Base-by-base conservation (phyloP, 2,329 filamentous ascomycete genomes). In the Alternaria tenuissima region DNA sequence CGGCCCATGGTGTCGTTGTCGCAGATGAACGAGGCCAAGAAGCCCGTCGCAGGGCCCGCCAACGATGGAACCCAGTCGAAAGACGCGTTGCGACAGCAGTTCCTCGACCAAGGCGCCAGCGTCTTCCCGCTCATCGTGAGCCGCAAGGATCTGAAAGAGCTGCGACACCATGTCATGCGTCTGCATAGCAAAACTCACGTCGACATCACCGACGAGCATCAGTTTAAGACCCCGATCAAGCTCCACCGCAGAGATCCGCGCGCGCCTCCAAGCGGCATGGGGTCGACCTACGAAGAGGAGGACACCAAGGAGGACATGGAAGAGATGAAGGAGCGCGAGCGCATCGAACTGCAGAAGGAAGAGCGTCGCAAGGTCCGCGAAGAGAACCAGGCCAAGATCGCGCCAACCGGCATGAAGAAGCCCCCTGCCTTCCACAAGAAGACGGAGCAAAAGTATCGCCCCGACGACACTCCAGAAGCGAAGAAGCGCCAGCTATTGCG, bases 311-410 rank as follows among this genome's bases (percentile, higher is more conserved):
- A 91, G 73, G 87, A 90, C 49, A 39, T 83, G 76, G 71, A 82
- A 77, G 91, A 92, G 36, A 91, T 93, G 68, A 85, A 85, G 63
- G 87, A 89, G 68, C 82, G 86, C 14, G 87, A 88, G 72, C 82
- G 83, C 59, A 77, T 86, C 57, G 86, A 87, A 66, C 82, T 82
- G 4, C 81, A 83, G 36, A 85, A 91, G 76, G 91, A 90, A 0
- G 93, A 96, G 66, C 89, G 92, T 55, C 92, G 96, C 64, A 92
- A 91, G 26, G 91, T 96, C 75, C 89, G 92, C 20, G 93, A 94
- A 18, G 87, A 92, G 38, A 95, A 97, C 68, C 85, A 94, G 73
- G 94, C 95, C 34, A 93, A 96, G 79, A 98, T 99, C 72, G 95
- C 95, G 0, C 95, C 95, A 0, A 90, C 92, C 1, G 84, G 87